Evolutionary conservation across 192 early-diverging fungal species (phyloP), one percentile per base, ranked within the genome.

Genomic region (Podila minutissima): DNA sequence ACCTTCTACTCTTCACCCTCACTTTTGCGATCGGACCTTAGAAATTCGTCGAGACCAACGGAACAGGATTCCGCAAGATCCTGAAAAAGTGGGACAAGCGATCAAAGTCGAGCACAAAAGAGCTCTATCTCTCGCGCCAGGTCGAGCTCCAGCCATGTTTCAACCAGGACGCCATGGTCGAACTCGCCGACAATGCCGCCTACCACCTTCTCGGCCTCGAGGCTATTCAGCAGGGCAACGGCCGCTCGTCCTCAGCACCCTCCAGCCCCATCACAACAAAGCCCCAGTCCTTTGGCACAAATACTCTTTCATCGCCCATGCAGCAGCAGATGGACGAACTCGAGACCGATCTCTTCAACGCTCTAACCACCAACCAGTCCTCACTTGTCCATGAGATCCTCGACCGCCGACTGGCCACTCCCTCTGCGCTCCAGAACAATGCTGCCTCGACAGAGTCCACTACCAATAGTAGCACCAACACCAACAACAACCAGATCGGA

Each of bases 11-110:
- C 62, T 64, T 59, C 53, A 19, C 8, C 53, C 48, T 63, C 49
- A 31, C 32, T 22, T 50, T 32, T 55, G 38, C 66, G 22, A 24
- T 35, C 5, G 26, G 62, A 2, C 33, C 11, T 19, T 81, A 96
- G 91, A 97, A 95, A 89, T 99, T 96, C 85, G 96, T 99, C 46
- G 95, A 98, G 83, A 89, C 98, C 46, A 99, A 99, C 83, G 92
- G 89, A 33, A 95, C 94, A 22, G 98, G 98, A 33, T 99, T 99
- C 79, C 86, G 97, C 35, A 99, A 99, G 89, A 99, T 99, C 59
- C 77, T 99, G 62, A 99, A 99, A 82, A 99, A 99, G 84, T 99
- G 96, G 96, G 98, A 99, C 90, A 99, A 99, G 87, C 91, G 98
- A 35, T 94, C 95, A 59, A 98, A 99, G 83, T 95, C 96, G 4